phyloP scores from a whole-genome alignment of 495 filamentous ascomycete species.

The Platismatia glauca region DNA sequence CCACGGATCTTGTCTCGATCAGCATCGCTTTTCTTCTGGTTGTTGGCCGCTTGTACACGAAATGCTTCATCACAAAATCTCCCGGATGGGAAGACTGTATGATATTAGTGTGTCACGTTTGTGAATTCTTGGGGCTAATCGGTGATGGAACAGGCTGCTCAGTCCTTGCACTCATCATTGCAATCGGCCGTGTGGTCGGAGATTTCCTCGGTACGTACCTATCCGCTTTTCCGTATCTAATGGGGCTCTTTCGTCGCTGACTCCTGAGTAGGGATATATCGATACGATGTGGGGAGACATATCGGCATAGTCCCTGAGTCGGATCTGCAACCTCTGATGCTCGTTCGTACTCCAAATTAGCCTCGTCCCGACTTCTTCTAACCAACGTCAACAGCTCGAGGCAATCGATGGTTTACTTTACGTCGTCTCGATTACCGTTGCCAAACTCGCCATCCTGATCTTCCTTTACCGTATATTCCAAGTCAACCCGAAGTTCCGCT shows the following conservation, averaged over 20 bases:
- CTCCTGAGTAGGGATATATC: not conserved
- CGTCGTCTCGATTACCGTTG: slow-evolving; percentile 5
- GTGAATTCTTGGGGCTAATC: not conserved
- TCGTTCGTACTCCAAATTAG: not conserved
- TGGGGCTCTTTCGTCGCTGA: not conserved
- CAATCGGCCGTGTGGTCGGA: not conserved
- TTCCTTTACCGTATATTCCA: slow-evolving; percentile 14
- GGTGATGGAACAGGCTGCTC: not conserved
- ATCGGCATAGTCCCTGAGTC: not conserved
- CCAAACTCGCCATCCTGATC: slow-evolving; percentile 12
- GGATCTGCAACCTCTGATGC: not conserved
- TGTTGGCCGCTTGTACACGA: slow-evolving; percentile 2
- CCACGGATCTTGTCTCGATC: not conserved
- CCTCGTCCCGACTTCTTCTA: not conserved
- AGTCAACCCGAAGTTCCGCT: slow-evolving; percentile 4
- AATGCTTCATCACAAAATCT: not conserved
- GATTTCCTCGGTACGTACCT: not conserved
- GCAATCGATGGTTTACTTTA: slow-evolving; percentile 3
- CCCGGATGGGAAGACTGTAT: slow-evolving; percentile 16
- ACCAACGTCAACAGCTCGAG: not conserved
- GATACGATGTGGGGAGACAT: not conserved
- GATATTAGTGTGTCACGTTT: too few relatives aligned
- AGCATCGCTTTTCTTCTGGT: not conserved
- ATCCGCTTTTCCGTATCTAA: not conserved
- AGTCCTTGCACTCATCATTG: not conserved